Percentiles rank a stretch among this genome's conserved stretches.
phyloP scores from a whole-genome alignment of 2,329 filamentous ascomycete genomes.

The Septoria linicola region DNA sequence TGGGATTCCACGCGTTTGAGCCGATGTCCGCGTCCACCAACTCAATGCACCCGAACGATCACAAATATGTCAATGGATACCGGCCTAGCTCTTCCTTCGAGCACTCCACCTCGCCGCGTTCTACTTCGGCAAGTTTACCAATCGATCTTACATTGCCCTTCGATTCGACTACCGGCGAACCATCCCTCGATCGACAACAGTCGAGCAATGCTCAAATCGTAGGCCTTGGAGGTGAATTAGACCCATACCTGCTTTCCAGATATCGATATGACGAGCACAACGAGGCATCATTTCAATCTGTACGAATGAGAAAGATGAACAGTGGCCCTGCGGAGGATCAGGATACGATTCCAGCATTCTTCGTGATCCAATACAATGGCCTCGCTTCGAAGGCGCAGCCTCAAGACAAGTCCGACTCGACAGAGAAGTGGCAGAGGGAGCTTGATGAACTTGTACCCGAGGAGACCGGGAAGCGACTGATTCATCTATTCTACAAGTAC shows the following conservation, averaged over 20 bases:
- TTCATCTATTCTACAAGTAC: conserved; percentile 45
- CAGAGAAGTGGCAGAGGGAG: conserved; percentile 34
- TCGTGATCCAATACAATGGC: conserved; percentile 39
- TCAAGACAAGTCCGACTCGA: conserved; percentile 27
- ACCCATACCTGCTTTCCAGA: conserved; percentile 37
- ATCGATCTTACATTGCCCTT: conserved; percentile 30
- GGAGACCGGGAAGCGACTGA: conserved; percentile 40
- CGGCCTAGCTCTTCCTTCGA: conserved; percentile 29
- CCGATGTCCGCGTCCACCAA: conserved; percentile 30
- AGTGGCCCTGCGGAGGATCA: conserved; percentile 26
- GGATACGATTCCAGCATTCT: conserved; percentile 34
- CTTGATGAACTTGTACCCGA: conserved; percentile 36
- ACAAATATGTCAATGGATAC: conserved; percentile 11
- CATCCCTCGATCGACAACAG: conserved; percentile 36
- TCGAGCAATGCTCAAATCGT: conserved; percentile 37
- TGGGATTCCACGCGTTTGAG: conserved; percentile 32
- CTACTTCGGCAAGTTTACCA: conserved; percentile 23
- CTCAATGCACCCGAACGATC: conserved; percentile 17
- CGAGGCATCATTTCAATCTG: conserved; percentile 35
- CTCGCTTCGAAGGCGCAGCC: conserved; percentile 40
- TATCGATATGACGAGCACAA: conserved; percentile 39
- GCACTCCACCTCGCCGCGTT: conserved; percentile 28
- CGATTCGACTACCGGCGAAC: conserved; percentile 33
- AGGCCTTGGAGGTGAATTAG: conserved; percentile 36
- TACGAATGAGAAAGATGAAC: conserved; percentile 37